Evolutionary conservation across 495 filamentous ascomycete genomes (phyloP), one percentile per base, ranked within the genome.

Genomic region (Neurospora sp.): DNA sequence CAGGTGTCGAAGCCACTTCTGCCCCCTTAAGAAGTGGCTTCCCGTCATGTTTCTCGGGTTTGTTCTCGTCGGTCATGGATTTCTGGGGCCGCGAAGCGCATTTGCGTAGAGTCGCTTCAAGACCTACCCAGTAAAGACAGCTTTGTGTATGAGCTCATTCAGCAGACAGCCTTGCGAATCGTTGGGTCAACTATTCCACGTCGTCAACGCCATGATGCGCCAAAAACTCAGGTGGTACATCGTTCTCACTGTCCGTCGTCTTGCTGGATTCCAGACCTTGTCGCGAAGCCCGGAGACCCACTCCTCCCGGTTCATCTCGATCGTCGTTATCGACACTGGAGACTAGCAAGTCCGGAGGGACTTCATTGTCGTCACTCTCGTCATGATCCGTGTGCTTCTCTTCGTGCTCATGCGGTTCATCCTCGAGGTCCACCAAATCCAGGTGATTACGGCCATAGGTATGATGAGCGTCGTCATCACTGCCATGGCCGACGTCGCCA

Each of bases 171-270:
- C 53, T 18, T 18, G 53, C 53, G 53, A 66, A 66, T 1, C 31
- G 27, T 18, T 4, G 27, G 12, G 40, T 4, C 5, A 7, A 40
- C 48, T 70, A 73, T 12, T 75, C 71, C 12, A 73, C 48, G 22
- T 76, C 74, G 46, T 59, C 70, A 7, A 18, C 35, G 39, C 39
- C 69, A 53, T 74, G 53, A 14, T 66, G 53, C 22, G 75, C 74
- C 27, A 86, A 71, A 68, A 86, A 80, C 69, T 84, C 83, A 0
- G 78, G 77, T 27, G 83, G 82, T 11, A 85, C 78, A 40, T 81
- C 80, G 40, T 85, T 84, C 70, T 73, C 81, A 48, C 80, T 82
- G 44, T 76, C 77, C 61, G 81, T 77, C 68, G 81, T 79, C 61
- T 69, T 78, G 76, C 71, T 78, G 38, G 73, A 42, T 8, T 39